Base-by-base conservation (phyloP, 768 basidiomycete species). In the Flagelloscypha sp. region DNA sequence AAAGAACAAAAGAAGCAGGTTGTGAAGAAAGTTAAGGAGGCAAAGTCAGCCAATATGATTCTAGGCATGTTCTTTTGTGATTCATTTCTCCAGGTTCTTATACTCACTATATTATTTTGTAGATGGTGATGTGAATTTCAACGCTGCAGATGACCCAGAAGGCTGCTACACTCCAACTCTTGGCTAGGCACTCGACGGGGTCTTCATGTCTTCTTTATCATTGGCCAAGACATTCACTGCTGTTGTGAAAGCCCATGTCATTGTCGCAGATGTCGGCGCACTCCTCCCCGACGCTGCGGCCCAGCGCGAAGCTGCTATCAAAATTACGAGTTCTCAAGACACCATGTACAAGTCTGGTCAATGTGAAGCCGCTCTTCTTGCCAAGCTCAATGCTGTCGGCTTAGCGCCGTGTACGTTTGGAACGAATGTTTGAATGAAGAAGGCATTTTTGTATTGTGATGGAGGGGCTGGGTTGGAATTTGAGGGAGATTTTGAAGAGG, bases 191-290 rank as follows among this genome's bases (percentile, higher is more conserved):
- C 68, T 99, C 12, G 93, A 95, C 50, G n/a, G n/a, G 92, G 87
- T 5, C 98, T 97, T 54, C 89, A 95, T 55, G 89, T 99, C 7
- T 92, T 85, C 46, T 89, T 88, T 32, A 86, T 77, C 31, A 68
- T 98, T n/a, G 95, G 95, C 12, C 93, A 95, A 55, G 95, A 95
- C 31, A 99, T 99, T 98, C 55, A 89, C 92, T 30, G 89, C 87
- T 38, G 95, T 99, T 32, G 90, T 97, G 17, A 76, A 86, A 30
- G 94, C 93, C 7, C 77, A 87, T 21, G 72, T 90, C 7, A 63
- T 94, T 28, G 63, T 80, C 59, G 65, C 68, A 34, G 83, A 84
- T 22, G n/a, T n/a, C n/a, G n/a, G n/a, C n/a, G n/a, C n/a, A n/a
- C n/a, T n/a, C n/a, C n/a, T n/a, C n/a, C 46, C 67, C 7, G 62